Conservation (phyloP, 495 filamentous ascomycete species). For the Neurospora sp. region DNA sequence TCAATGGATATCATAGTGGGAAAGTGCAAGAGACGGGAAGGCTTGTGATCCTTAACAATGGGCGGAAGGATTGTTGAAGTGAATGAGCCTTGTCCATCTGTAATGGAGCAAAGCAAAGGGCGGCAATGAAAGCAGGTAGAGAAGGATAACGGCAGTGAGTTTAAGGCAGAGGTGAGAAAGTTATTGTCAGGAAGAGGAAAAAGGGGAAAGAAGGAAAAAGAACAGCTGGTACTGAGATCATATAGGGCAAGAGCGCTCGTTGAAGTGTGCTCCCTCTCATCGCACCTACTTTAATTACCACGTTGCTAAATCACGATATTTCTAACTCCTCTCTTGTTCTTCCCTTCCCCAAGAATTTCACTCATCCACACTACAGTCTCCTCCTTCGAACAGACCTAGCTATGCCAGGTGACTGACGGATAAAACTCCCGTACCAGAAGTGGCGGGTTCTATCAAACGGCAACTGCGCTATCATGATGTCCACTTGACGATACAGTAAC, state of each 20-base stretch:
- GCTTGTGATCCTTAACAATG: not conserved
- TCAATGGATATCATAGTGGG: not conserved
- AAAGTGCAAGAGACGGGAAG: not conserved
- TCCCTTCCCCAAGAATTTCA: not conserved
- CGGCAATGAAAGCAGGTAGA: not conserved
- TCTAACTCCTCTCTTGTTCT: not conserved
- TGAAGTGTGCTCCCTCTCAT: not conserved
- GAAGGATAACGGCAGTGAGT: not conserved
- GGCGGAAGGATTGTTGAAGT: not conserved
- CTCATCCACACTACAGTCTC: too few species aligned
- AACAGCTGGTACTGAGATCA: not conserved
- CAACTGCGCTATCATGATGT: too few species aligned
- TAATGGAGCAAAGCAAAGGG: not conserved
- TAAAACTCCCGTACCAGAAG: too few species aligned
- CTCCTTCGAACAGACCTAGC: too few species aligned
- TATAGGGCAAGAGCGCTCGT: not conserved
- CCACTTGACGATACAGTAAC: too few species aligned
- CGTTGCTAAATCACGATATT: not conserved
- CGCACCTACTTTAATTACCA: not conserved
- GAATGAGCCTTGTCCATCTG: not conserved
- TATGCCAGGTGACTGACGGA: too few species aligned
- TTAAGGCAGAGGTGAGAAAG: not conserved
- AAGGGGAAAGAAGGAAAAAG: not conserved
- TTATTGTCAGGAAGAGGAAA: not conserved
- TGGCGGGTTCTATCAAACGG: too few species aligned